A percentile compares a stretch with the other conserved stretches of the same genome.
Evolutionary conservation across 768 basidiomycete genomes (phyloP).

Genomic region (Mycena venus): DNA sequence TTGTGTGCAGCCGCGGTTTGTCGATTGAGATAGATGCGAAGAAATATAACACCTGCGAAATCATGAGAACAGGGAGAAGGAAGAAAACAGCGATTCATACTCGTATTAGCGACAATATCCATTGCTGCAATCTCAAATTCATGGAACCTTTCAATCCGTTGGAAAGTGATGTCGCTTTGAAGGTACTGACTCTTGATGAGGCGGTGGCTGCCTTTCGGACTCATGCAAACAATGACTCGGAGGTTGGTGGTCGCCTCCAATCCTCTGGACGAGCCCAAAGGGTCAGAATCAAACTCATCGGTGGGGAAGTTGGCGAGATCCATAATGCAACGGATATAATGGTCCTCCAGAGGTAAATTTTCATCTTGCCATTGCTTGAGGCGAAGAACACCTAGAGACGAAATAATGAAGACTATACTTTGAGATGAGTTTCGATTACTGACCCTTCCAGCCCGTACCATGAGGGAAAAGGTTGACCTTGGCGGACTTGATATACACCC

Average conservation of each 20-base stretch:
- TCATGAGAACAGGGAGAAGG: background rate
- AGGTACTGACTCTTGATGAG: slow-evolving; percentile 23
- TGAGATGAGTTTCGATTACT: background rate
- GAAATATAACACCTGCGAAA: slow-evolving; percentile 22
- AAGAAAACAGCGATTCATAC: background rate
- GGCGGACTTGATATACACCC: background rate
- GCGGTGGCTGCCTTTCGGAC: slow-evolving; percentile 8
- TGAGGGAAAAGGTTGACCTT: background rate
- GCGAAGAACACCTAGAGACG: slow-evolving; percentile 25
- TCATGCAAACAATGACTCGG: slow-evolving; percentile 38
- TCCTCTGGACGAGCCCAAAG: too few relatives aligned
- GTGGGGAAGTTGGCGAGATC: background rate
- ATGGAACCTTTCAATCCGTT: slow-evolving; percentile 24
- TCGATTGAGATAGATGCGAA: slow-evolving; percentile 27
- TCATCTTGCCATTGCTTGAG: slow-evolving; percentile 25
- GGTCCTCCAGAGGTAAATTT: background rate
- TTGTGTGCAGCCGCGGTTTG: slow-evolving; percentile 30
- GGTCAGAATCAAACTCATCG: background rate
- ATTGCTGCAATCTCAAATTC: slow-evolving; percentile 30
- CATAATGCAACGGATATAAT: slow-evolving; percentile 24
- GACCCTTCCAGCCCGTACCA: background rate
- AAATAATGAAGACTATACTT: background rate
- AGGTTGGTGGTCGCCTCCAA: slow-evolving; percentile 11
- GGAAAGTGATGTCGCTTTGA: slow-evolving; percentile 32
- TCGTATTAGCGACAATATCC: slow-evolving; percentile 19